Evolutionary conservation across 2,329 filamentous ascomycete species (phyloP).

Genomic region (Fusarium sp.): DNA sequence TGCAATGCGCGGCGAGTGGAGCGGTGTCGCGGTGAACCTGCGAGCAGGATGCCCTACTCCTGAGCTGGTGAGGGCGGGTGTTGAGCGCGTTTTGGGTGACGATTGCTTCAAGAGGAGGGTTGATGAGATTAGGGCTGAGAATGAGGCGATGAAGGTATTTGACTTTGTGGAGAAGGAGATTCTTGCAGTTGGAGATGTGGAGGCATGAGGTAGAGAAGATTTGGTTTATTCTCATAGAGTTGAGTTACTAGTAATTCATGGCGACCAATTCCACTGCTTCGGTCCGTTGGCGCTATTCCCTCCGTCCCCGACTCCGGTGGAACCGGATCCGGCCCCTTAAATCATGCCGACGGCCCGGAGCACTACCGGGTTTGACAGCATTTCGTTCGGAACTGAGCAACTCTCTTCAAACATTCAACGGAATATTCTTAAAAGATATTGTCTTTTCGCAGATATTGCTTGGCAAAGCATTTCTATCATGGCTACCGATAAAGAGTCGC

Average conservation of each 20-base stretch:
- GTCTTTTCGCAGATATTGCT: background rate
- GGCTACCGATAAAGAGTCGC: conserved; percentile 40
- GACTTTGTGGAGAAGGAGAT: conserved; percentile 41
- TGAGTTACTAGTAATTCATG: background rate
- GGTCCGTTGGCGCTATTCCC: conserved; percentile 7
- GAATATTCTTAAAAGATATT: background rate
- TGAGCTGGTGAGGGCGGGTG: conserved; percentile 45
- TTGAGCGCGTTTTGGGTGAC: conserved; percentile 49
- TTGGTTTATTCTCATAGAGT: background rate
- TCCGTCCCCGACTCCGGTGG: conserved; percentile 30
- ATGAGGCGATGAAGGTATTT: conserved; percentile 46
- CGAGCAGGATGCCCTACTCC: conserved; percentile 48
- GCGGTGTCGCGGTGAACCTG: conserved; percentile 59
- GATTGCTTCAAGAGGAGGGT: conserved; percentile 48
- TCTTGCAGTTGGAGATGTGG: conserved; percentile 12
- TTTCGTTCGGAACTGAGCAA: background rate
- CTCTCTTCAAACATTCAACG: background rate
- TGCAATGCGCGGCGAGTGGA: conserved; percentile 54
- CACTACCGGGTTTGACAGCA: background rate
- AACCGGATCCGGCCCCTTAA: conserved; percentile 25
- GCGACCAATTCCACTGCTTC: background rate
- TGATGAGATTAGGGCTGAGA: conserved; percentile 48
- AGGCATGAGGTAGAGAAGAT: background rate
- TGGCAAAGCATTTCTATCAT: conserved; percentile 33
- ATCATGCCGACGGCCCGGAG: conserved; percentile 20